phyloP scores from a whole-genome alignment of 768 basidiomycete species.

The Macrolepiota dolichaula region DNA sequence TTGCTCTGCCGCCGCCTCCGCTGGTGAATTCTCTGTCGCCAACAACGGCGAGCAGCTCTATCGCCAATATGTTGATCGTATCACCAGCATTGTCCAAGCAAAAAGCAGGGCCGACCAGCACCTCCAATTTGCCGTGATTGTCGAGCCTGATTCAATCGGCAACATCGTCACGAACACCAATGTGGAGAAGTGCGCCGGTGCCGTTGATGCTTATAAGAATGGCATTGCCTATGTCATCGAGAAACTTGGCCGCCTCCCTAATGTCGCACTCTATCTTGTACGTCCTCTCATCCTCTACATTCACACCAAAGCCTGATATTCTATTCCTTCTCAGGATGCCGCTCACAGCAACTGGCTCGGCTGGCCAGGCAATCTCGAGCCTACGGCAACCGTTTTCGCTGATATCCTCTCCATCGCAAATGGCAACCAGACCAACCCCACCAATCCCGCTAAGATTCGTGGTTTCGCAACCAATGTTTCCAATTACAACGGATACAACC shows the following conservation, averaged over 20 bases:
- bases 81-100: background rate
- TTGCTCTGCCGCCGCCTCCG: constrained; percentile 29
- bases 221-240: constrained; percentile 16
- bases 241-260: constrained; percentile 16
- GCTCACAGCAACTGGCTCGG: constrained; percentile 33
- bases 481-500: constrained; percentile 31
- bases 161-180: constrained; percentile 27
- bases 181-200: constrained; percentile 27
- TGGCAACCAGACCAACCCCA: constrained; percentile 17
- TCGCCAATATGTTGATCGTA: constrained; percentile 26
- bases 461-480: constrained; percentile 30
- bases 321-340: constrained; percentile 17
- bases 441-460: constrained; percentile 21
- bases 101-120: constrained; percentile 3
- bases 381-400: constrained; percentile 25
- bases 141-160: constrained; percentile 32
- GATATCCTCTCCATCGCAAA: constrained; percentile 25
- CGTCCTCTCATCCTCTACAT: background rate
- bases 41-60: constrained; percentile 28
- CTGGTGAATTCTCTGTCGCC: constrained; percentile 26
- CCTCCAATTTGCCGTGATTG: constrained; percentile 23
- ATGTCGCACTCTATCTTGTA: constrained; percentile 24
- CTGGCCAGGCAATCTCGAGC: constrained; percentile 27
- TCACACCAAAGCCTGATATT: background rate
- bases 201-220: constrained; percentile 24